These are phyloP conservation scores for Tolypocladium album DNA, from an alignment of 2,329 filamentous ascomycete species.

Conservation along the genomic window DNA sequence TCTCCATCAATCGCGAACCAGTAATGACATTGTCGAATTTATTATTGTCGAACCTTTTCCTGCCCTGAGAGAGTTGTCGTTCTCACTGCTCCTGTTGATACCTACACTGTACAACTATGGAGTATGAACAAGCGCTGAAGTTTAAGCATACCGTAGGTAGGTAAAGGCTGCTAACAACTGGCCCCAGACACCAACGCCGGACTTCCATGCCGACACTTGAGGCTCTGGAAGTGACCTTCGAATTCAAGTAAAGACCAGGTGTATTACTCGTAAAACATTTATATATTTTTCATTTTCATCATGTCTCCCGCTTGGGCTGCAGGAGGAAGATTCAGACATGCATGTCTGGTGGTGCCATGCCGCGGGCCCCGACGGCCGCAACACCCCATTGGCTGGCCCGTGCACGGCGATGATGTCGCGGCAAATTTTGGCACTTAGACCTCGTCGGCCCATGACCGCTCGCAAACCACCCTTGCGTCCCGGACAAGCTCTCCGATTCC, in stretches of 20 bases:
- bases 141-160: no score
- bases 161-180: no score
- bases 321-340: neutral
- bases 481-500: neutral
- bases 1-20: neutral
- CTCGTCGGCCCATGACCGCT: neutral
- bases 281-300: neutral
- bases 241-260: neutral
- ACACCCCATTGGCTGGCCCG: neutral
- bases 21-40: no score
- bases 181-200: neutral
- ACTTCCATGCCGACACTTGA: neutral
- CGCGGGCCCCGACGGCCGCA: neutral
- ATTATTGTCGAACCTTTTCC: neutral
- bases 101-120: no score
- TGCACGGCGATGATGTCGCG: neutral
- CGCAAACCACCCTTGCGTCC: neutral
- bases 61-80: neutral
- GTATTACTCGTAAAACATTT: neutral
- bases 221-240: neutral
- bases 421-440: neutral
- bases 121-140: no score
- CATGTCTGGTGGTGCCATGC: neutral
- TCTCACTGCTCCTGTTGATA: neutral
- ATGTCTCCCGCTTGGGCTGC: neutral